Percentiles rank a stretch among this genome's conserved stretches.
phyloP scores from a whole-genome alignment of 805 yeast species.

The Zygosaccharomyces siamensis region DNA sequence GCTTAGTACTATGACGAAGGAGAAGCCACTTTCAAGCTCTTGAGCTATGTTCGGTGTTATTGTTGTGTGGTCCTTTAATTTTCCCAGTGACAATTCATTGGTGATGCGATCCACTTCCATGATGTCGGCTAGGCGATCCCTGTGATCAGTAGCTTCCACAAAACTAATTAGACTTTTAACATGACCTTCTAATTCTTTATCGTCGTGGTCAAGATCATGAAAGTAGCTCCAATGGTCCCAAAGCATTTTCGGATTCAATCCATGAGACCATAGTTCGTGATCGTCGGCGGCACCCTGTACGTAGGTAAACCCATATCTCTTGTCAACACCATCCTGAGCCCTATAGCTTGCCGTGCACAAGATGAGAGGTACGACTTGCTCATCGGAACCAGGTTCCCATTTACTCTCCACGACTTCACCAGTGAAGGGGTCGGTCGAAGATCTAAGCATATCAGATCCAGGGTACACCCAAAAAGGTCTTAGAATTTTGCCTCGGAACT shows the following conservation, averaged over 20 bases:
- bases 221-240: slow-evolving; percentile 46
- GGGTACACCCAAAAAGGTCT: slow-evolving; percentile 72
- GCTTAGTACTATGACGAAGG: slow-evolving; percentile 22
- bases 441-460: slow-evolving; percentile 32
- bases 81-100: slow-evolving; percentile 21
- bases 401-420: slow-evolving; percentile 31
- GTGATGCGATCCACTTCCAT: slow-evolving; percentile 21
- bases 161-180: slow-evolving; percentile 6
- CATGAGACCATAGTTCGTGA: slow-evolving; percentile 77
- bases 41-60: slow-evolving; percentile 9
- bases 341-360: slow-evolving; percentile 59
- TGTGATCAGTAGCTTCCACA: background rate
- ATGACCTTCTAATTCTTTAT: slow-evolving; percentile 27
- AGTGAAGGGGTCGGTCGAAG: slow-evolving; percentile 27
- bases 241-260: slow-evolving; percentile 48
- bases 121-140: slow-evolving; percentile 2
- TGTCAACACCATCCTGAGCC: slow-evolving; percentile 54
- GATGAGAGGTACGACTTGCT: slow-evolving; percentile 41
- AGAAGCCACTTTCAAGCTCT: slow-evolving; percentile 11
- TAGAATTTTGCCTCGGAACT: slow-evolving; percentile 41
- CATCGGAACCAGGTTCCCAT: slow-evolving; percentile 33
- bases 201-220: slow-evolving; percentile 27
- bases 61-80: slow-evolving; percentile 12
- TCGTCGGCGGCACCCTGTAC: slow-evolving; percentile 96
- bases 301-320: slow-evolving; percentile 49